Conservation (phyloP, 2,329 filamentous ascomycete species). For the Ophiostoma ulmi region DNA sequence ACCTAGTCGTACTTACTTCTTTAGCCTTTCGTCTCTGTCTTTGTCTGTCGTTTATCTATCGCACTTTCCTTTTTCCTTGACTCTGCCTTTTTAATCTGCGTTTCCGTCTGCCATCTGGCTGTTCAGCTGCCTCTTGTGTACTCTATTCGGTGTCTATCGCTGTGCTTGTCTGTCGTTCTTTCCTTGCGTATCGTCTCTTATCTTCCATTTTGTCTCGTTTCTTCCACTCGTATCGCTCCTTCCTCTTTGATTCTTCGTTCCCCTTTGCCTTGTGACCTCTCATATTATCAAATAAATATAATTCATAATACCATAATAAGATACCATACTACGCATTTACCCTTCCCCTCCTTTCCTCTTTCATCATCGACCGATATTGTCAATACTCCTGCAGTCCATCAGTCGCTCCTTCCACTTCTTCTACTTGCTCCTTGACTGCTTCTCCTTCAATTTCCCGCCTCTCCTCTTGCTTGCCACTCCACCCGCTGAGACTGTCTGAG, state of each 20-base stretch:
- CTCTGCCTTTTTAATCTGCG: constrained; percentile 5
- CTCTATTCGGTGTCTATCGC: neutral
- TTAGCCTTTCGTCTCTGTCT: neutral
- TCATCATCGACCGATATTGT: neutral
- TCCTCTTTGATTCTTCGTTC: neutral
- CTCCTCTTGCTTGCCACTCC: neutral
- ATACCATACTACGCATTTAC: neutral
- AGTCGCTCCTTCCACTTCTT: neutral
- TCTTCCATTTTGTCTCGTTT: neutral
- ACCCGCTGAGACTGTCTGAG: constrained; percentile 3
- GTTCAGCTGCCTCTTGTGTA: neutral
- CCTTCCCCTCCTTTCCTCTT: neutral
- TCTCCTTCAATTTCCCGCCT: constrained; percentile 4
- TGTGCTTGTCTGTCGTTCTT: neutral
- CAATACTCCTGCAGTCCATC: too few relatives aligned
- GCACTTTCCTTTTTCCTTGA: neutral
- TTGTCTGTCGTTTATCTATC: neutral
- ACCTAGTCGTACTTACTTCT: too few relatives aligned
- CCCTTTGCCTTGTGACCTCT: neutral
- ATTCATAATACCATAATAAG: too few relatives aligned
- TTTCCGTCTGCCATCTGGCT: neutral
- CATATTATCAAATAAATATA: too few relatives aligned
- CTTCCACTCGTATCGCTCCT: neutral
- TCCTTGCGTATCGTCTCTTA: neutral
- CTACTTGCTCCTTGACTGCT: neutral